These are phyloP conservation scores for Taphrina communis DNA, from an alignment of 1,139 yeast genomes.

Conservation along the genomic window DNA sequence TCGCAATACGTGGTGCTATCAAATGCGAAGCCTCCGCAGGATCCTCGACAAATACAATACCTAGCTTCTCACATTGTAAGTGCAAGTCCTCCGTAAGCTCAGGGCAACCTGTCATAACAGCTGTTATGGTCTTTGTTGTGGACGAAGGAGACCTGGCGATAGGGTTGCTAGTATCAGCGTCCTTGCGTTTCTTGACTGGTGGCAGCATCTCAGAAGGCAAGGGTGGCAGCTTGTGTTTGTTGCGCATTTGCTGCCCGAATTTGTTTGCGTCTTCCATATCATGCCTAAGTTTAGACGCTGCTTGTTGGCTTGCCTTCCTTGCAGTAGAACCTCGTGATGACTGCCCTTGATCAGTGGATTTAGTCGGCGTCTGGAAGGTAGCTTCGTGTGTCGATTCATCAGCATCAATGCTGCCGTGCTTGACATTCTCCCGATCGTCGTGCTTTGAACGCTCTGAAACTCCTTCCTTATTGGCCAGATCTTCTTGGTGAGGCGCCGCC, in stretches of 20 bases:
- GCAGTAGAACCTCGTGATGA: conserved; percentile 31
- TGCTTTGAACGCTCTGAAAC: not conserved
- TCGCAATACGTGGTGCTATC: conserved; percentile 74
- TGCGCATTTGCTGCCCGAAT: conserved; percentile 24
- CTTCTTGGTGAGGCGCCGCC: not conserved
- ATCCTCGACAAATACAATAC: conserved; percentile 50
- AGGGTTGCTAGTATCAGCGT: not conserved
- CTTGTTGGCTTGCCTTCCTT: conserved; percentile 20
- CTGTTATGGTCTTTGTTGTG: conserved; percentile 31
- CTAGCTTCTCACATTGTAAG: conserved; percentile 47
- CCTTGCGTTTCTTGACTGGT: conserved; percentile 17
- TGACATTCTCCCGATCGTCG: not conserved
- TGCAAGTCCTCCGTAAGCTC: conserved; percentile 41
- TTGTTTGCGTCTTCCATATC: conserved; percentile 40
- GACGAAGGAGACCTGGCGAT: not conserved
- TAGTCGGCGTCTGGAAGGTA: conserved; percentile 5
- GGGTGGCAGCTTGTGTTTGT: conserved; percentile 18
- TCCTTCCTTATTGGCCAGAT: not conserved
- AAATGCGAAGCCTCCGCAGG: conserved; percentile 51
- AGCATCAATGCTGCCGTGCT: not conserved
- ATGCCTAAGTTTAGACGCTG: conserved; percentile 42
- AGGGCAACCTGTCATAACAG: conserved; percentile 46
- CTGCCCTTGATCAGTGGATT: conserved; percentile 1
- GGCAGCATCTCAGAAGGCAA: conserved; percentile 21
- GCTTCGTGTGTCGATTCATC: not conserved